These are phyloP conservation scores for Plantago elongata DNA, from an alignment of 257 asterid species.

Conservation along the genomic window DNA sequence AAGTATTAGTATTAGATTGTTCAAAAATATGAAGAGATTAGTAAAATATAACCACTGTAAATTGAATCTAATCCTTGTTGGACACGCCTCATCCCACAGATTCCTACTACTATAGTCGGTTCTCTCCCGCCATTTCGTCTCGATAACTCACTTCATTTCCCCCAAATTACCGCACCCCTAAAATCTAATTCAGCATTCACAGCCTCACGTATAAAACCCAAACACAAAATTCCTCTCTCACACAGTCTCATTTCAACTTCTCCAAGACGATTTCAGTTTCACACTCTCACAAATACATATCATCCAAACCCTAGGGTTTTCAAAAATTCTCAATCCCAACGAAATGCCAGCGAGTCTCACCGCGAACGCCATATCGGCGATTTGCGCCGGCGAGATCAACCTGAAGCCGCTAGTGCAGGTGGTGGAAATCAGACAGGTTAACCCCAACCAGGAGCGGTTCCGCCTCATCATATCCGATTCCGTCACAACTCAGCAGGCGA, in stretches of 20 bases:
- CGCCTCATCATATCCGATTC: slow-evolving; percentile 80
- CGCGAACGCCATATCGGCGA: slow-evolving; percentile 71
- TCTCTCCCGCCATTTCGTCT: background rate
- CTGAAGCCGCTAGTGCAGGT: slow-evolving; percentile 94
- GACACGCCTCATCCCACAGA: too few species aligned
- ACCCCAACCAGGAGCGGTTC: slow-evolving; percentile 70
- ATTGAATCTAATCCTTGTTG: too few species aligned
- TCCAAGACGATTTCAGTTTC: slow-evolving; percentile 18
- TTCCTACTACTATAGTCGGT: too few species aligned
- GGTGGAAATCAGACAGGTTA: slow-evolving; percentile 69
- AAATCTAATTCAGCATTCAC: too few species aligned
- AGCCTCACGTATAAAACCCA: too few species aligned
- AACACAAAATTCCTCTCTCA: slow-evolving; percentile 6
- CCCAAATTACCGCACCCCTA: slow-evolving; percentile 5
- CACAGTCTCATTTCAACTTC: background rate
- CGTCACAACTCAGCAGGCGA: slow-evolving; percentile 64
- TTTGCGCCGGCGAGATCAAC: slow-evolving; percentile 71
- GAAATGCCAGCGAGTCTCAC: slow-evolving; percentile 68
- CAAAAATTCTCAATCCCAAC: background rate
- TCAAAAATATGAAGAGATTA: too few species aligned
- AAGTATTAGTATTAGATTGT: too few species aligned
- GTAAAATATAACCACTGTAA: too few species aligned
- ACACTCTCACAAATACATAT: slow-evolving; percentile 11
- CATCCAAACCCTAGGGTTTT: slow-evolving; percentile 13
- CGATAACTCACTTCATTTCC: slow-evolving; percentile 1